Base-by-base conservation (phyloP, 768 basidiomycete species). In the Kwoniella sp. region DNA sequence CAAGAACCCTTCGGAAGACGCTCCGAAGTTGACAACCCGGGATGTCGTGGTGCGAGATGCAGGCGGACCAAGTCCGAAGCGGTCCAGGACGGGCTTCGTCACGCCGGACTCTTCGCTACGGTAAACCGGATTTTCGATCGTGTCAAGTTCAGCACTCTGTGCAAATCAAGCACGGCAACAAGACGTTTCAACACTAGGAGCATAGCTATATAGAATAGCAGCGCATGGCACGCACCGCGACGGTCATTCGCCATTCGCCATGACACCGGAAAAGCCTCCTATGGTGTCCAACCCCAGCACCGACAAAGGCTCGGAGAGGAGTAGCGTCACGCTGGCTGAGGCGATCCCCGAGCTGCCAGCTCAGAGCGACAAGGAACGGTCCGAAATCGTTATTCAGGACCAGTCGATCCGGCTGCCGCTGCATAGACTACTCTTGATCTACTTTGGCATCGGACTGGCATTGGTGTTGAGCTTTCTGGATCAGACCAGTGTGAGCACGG, bases 401-500 rank as follows among this genome's bases (percentile, higher is more conserved):
- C 64, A 66, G 38, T 50, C 57, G 6, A 53, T 33, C 25, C 55
- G 64, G 10, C 22, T 66, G 37, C 57, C 64, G 8, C 32, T 62
- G 19, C 36, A 50, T 7, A 53, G 53, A 22, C 58, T 70, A 39
- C 26, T 70, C 3, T 11, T 60, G 4, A 57, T 69, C 27, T 73
- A 71, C 31, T 50, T 71, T 26, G 63, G 60, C n/a, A 67, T 73
- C 9, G 62, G 62, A 9, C 31, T 71, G 28, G 67, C 71, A 15
- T 56, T 73, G 15, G 57, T 73, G 32, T 56, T 73, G n/a, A 53
- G 53, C 19, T 68, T 73, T 41, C 57, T 70, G 31, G 71, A 73
- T 44, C 62, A 63, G 52, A 62, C 61, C 6, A 33, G 48, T 14
- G 69, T 70, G n/a, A 58, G 56, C 4, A 68, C 68, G 8, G 71